Conservation (phyloP, 768 basidiomycete genomes). For the Inosperma sp. region DNA sequence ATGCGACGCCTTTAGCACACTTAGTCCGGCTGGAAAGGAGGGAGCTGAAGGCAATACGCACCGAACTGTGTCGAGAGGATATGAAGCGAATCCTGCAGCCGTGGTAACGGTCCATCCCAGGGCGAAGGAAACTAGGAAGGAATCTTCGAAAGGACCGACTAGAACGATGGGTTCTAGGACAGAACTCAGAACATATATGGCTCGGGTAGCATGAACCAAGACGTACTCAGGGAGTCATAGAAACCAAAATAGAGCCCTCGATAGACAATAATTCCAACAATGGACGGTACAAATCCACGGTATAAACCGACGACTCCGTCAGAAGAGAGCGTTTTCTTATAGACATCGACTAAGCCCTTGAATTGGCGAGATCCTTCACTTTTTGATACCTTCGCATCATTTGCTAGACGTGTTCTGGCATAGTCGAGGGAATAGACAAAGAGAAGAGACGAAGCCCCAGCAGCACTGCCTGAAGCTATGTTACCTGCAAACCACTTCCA, state of each 20-base stretch:
- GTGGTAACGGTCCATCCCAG: conserved; percentile 99
- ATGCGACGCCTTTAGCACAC: conserved; percentile 89
- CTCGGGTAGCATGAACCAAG: background rate
- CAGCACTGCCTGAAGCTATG: conserved; percentile 96
- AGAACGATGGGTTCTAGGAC: conserved; percentile 87
- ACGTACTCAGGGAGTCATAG: conserved; percentile 87
- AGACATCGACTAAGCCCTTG: conserved; percentile 96
- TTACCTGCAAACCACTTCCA: conserved; percentile 98
- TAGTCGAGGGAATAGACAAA: conserved; percentile 99
- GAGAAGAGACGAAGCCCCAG: conserved; percentile 97
- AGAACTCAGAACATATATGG: conserved; percentile 17
- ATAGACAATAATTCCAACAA: conserved; percentile 99
- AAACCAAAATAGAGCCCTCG: conserved; percentile 99
- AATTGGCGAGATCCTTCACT: conserved; percentile 89
- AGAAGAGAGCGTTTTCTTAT: conserved; percentile 92
- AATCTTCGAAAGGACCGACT: conserved; percentile 89
- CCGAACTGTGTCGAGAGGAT: conserved; percentile 89
- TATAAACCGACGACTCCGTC: conserved; percentile 99
- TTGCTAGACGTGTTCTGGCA: conserved; percentile 97
- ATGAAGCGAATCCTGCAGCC: conserved; percentile 97
- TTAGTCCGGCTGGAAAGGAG: conserved; percentile 1
- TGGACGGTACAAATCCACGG: conserved; percentile 98
- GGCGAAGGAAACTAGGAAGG: conserved; percentile 92
- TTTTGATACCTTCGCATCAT: conserved; percentile 94
- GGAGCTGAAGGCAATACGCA: conserved; percentile 29